phyloP scores from a whole-genome alignment of 495 filamentous ascomycete species.

The Hypoxylon lienhwacheense region DNA sequence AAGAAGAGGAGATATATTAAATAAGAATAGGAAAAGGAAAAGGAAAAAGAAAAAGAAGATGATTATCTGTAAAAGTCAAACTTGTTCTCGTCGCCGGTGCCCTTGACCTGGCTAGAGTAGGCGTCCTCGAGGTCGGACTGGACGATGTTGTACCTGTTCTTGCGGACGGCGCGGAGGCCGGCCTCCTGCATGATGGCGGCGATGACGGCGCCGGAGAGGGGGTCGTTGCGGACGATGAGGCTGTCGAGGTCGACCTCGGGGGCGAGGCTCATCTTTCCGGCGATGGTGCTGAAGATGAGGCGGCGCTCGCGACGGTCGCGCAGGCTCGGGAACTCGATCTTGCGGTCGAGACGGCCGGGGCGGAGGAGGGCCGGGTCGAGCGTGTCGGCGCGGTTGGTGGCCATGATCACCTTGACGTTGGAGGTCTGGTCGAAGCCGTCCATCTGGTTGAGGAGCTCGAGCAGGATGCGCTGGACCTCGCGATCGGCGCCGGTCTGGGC shows the following conservation, averaged over 20 bases:
- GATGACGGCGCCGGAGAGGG: conserved; percentile 91
- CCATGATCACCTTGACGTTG: conserved; percentile 99
- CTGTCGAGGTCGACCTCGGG: conserved; percentile 96
- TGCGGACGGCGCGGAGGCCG: conserved; percentile 89
- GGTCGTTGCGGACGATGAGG: conserved; percentile 94
- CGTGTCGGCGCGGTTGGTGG: conserved; percentile 96
- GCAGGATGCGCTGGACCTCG: conserved; percentile 95
- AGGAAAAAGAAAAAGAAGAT: too few relatives aligned
- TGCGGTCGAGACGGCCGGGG: conserved; percentile 92
- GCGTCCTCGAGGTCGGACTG: conserved; percentile 94
- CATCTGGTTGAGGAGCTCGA: conserved; percentile 98
- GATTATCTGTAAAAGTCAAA: conserved; percentile 70
- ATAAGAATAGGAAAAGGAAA: too few relatives aligned
- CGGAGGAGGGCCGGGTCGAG: conserved; percentile 92
- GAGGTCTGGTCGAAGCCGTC: conserved; percentile 98
- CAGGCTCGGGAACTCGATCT: conserved; percentile 95
- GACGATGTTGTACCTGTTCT: conserved; percentile 99
- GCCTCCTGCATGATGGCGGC: conserved; percentile 99
- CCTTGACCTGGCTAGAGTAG: conserved; percentile 93
- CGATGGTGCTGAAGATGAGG: conserved; percentile 95
- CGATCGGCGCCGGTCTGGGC: conserved; percentile 96
- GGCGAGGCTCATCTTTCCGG: conserved; percentile 91
- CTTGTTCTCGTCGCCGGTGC: conserved; percentile 75
- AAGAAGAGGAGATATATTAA: too few relatives aligned
- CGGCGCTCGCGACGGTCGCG: conserved; percentile 90